Percentiles rank a stretch among this genome's conserved stretches.
These are phyloP conservation scores for Mortierella sp. DNA, from an alignment of 371 early-diverging fungal species.

Conservation along the genomic window DNA sequence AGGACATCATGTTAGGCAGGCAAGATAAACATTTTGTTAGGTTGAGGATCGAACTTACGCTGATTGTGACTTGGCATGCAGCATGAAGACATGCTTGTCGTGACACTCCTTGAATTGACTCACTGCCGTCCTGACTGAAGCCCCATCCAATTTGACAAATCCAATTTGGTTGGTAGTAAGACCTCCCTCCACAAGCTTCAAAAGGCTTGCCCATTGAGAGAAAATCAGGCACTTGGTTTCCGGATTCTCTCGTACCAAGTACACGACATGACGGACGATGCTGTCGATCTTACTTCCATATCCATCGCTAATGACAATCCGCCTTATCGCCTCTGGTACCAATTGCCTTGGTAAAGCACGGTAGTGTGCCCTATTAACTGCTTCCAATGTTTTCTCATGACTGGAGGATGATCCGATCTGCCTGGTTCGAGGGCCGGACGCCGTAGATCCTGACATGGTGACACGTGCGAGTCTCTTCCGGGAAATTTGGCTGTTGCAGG, in stretches of 20 bases:
- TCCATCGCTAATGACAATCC: conserved; percentile 22
- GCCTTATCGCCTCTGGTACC: conserved; percentile 33
- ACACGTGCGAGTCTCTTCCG: conserved; percentile 19
- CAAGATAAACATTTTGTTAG: not conserved
- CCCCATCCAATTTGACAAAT: conserved; percentile 52
- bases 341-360: not conserved
- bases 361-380: not conserved
- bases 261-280: conserved; percentile 68
- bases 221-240: conserved; percentile 72
- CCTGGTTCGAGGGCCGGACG: not conserved
- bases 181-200: conserved; percentile 63
- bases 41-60: conserved; percentile 33
- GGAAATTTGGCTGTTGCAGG: conserved; percentile 48
- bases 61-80: conserved; percentile 65
- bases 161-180: conserved; percentile 62
- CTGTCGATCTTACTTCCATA: conserved; percentile 68
- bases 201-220: conserved; percentile 75
- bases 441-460: conserved; percentile 6
- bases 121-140: conserved; percentile 24
- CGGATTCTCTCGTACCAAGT: conserved; percentile 54
- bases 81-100: conserved; percentile 58
- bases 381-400: not conserved
- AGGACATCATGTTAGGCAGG: not conserved
- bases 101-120: conserved; percentile 56
- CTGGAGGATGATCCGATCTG: too few relatives aligned